These are phyloP conservation scores for Phytopythium helicoides DNA, from an alignment of 352 stramenopile species.

Conservation along the genomic window DNA sequence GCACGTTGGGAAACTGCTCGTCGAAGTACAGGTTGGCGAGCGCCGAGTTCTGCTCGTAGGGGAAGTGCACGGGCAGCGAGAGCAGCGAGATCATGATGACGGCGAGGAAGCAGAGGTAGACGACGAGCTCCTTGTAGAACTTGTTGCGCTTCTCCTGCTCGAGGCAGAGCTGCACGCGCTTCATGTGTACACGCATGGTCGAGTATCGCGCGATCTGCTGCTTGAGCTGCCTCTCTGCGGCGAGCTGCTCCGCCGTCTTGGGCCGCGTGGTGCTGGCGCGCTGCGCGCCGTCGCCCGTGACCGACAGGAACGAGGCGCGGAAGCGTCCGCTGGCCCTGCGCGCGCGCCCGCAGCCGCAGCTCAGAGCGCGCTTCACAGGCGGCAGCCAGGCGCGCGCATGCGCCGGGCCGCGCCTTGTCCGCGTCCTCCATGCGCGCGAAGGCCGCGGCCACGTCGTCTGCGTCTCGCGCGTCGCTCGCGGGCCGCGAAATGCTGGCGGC, in stretches of 20 bases:
- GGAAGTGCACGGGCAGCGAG: conserved; percentile 67
- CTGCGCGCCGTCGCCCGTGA: conserved; percentile 9
- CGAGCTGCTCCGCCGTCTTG: conserved; percentile 37
- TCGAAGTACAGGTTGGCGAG: conserved; percentile 61
- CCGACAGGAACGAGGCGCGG: too few species aligned
- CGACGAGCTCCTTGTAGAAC: conserved; percentile 76
- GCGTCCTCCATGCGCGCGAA: conserved; percentile 29
- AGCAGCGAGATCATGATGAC: conserved; percentile 63
- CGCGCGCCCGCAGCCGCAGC: conserved; percentile 6
- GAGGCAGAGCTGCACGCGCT: conserved; percentile 73
- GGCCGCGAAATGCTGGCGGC: conserved; percentile 18
- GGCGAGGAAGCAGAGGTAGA: conserved; percentile 69
- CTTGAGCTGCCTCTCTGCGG: conserved; percentile 36
- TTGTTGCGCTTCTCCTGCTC: conserved; percentile 84
- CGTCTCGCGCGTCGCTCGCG: conserved; percentile 11
- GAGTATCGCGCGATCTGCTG: conserved; percentile 67
- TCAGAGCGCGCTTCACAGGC: conserved; percentile 1
- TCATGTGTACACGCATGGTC: conserved; percentile 85
- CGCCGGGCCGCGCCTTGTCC: background rate
- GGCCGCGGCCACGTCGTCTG: conserved; percentile 12
- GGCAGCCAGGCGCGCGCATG: background rate
- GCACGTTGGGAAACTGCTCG: conserved; percentile 60
- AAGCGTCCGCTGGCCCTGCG: too few species aligned
- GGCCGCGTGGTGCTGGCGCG: conserved; percentile 8
- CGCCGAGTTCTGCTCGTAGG: conserved; percentile 68